Percentiles rank a stretch among this genome's conserved stretches.
Evolutionary conservation across 1,139 yeast genomes (phyloP).

Genomic region (Suzukiozyma palmioleophila): DNA sequence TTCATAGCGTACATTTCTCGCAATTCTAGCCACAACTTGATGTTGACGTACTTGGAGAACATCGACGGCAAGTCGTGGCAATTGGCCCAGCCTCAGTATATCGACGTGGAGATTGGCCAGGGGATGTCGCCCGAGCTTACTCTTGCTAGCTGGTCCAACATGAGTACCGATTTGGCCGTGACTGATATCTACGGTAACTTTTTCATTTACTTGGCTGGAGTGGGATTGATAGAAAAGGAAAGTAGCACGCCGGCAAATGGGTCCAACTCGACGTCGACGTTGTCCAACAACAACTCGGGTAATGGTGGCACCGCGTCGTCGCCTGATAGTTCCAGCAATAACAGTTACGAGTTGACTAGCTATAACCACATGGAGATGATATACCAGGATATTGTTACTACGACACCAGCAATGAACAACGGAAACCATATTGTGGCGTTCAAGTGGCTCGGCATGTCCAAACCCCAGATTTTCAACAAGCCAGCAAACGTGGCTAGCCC

Average conservation of each 20-base stretch:
- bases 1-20: conserved; percentile 56
- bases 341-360: conserved; percentile 43
- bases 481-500: conserved; percentile 41
- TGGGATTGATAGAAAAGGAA: conserved; percentile 26
- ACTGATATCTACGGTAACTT: conserved; percentile 49
- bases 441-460: conserved; percentile 69
- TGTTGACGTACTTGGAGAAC: conserved; percentile 59
- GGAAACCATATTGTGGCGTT: conserved; percentile 42
- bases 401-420: conserved; percentile 14
- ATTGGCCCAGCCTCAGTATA: conserved; percentile 49
- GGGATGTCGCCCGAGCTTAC: conserved; percentile 24
- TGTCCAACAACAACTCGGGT: no score
- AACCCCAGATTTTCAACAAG: conserved; percentile 50
- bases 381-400: conserved; percentile 30
- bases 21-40: conserved; percentile 27
- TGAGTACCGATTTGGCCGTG: conserved; percentile 52
- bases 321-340: conserved; percentile 10
- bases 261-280: conserved; percentile 1
- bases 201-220: conserved; percentile 44
- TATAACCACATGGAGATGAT: conserved; percentile 46
- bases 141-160: conserved; percentile 44
- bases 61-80: conserved; percentile 64
- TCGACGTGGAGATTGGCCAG: conserved; percentile 35
- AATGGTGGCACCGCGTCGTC: conserved; percentile 3
- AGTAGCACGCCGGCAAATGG: conserved; percentile 7